These are phyloP conservation scores for Coemansia sp. DNA, from an alignment of 192 early-diverging fungal genomes.

Conservation along the genomic window DNA sequence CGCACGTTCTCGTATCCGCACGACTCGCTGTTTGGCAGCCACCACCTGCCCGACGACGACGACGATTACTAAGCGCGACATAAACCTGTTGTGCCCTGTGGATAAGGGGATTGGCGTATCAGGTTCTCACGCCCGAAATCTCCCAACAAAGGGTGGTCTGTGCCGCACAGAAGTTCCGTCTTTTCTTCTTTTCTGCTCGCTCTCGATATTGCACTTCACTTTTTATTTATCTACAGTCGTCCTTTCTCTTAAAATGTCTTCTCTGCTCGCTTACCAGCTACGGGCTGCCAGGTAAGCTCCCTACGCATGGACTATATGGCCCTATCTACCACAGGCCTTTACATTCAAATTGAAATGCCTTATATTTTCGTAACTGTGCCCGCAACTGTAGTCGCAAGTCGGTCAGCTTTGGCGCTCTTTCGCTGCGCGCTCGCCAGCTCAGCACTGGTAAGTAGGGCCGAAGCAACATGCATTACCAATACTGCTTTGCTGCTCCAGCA, in stretches of 20 bases:
- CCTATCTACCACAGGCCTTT: neutral
- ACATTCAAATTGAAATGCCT: neutral
- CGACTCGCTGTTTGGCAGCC: slow-evolving; percentile 36
- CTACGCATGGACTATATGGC: neutral
- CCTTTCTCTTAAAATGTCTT: too few relatives aligned
- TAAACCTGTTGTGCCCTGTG: too few relatives aligned
- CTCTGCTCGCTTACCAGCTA: slow-evolving; percentile 18
- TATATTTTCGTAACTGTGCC: too few relatives aligned
- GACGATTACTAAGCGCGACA: neutral
- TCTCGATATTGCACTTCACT: neutral
- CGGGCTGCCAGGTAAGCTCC: slow-evolving; percentile 16
- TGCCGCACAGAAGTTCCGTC: neutral
- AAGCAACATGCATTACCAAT: too few relatives aligned
- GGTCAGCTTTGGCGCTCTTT: neutral
- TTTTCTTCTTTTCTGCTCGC: neutral
- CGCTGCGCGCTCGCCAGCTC: neutral
- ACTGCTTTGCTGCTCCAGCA: too few relatives aligned
- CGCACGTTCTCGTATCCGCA: slow-evolving; percentile 60
- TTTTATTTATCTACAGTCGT: neutral
- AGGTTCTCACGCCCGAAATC: slow-evolving; percentile 1
- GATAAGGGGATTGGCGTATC: neutral
- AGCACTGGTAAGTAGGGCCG: neutral
- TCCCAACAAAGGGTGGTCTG: neutral
- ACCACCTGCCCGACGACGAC: neutral
- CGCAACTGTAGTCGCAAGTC: neutral